These are phyloP conservation scores for Corylus americana DNA, from an alignment of 306 rosid genomes.

Conservation along the genomic window DNA sequence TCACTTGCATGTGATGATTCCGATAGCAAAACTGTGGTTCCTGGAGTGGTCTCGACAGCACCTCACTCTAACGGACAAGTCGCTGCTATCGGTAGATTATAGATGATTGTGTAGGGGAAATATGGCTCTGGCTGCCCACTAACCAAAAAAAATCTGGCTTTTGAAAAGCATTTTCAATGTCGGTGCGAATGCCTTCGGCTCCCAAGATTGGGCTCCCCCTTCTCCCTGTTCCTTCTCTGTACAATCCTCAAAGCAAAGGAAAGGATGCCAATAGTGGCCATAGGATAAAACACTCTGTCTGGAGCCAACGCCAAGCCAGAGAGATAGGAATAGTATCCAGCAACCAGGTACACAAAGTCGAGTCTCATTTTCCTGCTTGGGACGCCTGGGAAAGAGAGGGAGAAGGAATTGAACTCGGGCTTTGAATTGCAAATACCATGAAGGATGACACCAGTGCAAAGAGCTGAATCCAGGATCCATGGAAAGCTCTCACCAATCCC, in stretches of 20 bases:
- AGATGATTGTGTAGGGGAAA: constrained; percentile 10
- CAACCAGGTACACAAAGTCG: constrained; percentile 60
- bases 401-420: constrained; percentile 67
- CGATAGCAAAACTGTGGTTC: constrained; percentile 24
- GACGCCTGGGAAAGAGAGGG: constrained; percentile 47
- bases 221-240: constrained; percentile 50
- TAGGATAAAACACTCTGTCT: constrained; percentile 55
- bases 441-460: constrained; percentile 78
- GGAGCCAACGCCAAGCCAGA: constrained; percentile 83
- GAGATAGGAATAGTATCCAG: constrained; percentile 73
- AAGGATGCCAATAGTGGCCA: constrained; percentile 71
- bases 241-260: constrained; percentile 54
- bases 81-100: neutral
- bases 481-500: constrained; percentile 73
- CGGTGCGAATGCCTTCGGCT: constrained; percentile 78
- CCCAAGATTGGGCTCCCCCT: constrained; percentile 48
- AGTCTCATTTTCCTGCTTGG: constrained; percentile 53
- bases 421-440: constrained; percentile 75
- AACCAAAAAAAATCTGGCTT: constrained; percentile 12
- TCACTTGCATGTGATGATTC: constrained; percentile 22
- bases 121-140: neutral
- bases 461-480: constrained; percentile 81
- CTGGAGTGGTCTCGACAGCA: constrained; percentile 17
- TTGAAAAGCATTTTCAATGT: constrained; percentile 44
- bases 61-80: neutral